Conservation (phyloP, 176 grass and related monocot species). For the Alloteropsis semialata region DNA sequence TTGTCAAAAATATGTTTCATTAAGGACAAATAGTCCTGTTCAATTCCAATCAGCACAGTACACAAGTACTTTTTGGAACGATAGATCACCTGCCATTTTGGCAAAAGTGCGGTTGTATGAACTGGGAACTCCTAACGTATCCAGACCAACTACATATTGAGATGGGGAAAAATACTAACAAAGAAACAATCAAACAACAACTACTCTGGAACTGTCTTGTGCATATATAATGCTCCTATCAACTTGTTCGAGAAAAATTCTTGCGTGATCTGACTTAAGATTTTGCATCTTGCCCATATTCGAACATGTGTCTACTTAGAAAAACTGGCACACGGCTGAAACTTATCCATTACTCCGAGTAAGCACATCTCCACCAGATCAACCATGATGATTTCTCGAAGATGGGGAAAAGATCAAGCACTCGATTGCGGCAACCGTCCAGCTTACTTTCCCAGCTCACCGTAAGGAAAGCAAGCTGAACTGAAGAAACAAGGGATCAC, state of each 20-base stretch:
- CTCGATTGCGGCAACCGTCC: background rate
- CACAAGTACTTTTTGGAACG: conserved; percentile 3
- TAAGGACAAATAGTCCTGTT: background rate
- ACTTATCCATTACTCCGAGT: conserved; percentile 19
- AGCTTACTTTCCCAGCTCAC: background rate
- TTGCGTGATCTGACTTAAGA: background rate
- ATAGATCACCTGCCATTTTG: conserved; percentile 25
- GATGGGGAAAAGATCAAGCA: background rate
- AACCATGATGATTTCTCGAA: conserved; percentile 13
- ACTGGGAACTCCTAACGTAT: background rate
- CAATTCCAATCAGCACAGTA: conserved; percentile 3
- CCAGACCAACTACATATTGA: background rate
- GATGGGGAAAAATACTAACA: background rate
- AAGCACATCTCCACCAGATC: conserved; percentile 24
- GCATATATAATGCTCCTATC: background rate
- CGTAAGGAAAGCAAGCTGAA: background rate
- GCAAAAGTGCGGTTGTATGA: background rate
- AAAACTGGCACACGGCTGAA: background rate
- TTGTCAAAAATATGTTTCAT: conserved; percentile 21
- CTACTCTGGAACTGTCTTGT: background rate
- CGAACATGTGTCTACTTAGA: background rate
- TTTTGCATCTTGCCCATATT: background rate
- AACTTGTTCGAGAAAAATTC: background rate
- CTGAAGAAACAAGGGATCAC: background rate
- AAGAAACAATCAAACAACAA: background rate